Conservation (phyloP, 768 basidiomycete species). For the Leccinum pellstonianum region DNA sequence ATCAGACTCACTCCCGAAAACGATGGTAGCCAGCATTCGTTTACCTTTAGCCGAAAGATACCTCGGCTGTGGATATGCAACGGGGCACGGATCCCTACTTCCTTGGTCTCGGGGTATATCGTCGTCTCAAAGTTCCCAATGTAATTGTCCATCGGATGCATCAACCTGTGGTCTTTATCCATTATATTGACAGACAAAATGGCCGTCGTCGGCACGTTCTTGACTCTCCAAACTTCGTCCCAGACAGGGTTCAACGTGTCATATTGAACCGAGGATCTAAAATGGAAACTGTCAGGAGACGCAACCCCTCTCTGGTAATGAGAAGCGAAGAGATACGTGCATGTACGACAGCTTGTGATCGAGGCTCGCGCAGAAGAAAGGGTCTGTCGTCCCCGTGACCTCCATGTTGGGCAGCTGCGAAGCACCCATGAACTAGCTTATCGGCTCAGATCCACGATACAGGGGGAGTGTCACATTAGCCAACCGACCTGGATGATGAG, state of each 20-base stretch:
- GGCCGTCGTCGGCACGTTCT: constrained; percentile 69
- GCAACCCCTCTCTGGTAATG: background rate
- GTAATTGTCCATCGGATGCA: constrained; percentile 51
- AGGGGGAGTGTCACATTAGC: background rate
- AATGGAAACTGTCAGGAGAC: background rate
- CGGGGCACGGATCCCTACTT: constrained; percentile 58
- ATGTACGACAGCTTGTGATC: constrained; percentile 64
- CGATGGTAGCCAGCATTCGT: background rate
- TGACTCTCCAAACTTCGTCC: constrained; percentile 74
- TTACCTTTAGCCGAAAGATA: constrained; percentile 68
- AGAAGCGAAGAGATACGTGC: constrained; percentile 38
- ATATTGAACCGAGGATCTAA: constrained; percentile 63
- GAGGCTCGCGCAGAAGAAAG: constrained; percentile 69
- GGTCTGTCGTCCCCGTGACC: constrained; percentile 60
- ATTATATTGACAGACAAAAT: constrained; percentile 57
- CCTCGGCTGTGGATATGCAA: constrained; percentile 51
- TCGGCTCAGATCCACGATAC: constrained; percentile 3
- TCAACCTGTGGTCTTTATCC: constrained; percentile 58
- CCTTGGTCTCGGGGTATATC: constrained; percentile 57
- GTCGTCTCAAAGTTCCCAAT: constrained; percentile 62
- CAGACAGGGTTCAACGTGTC: constrained; percentile 63
- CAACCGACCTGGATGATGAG: constrained; percentile 50
- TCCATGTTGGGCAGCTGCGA: constrained; percentile 70
- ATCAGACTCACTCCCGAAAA: constrained; percentile 4
- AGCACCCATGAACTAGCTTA: constrained; percentile 64